Conservation (phyloP, 2,329 filamentous ascomycete genomes). For the Colletotrichum camelliae region DNA sequence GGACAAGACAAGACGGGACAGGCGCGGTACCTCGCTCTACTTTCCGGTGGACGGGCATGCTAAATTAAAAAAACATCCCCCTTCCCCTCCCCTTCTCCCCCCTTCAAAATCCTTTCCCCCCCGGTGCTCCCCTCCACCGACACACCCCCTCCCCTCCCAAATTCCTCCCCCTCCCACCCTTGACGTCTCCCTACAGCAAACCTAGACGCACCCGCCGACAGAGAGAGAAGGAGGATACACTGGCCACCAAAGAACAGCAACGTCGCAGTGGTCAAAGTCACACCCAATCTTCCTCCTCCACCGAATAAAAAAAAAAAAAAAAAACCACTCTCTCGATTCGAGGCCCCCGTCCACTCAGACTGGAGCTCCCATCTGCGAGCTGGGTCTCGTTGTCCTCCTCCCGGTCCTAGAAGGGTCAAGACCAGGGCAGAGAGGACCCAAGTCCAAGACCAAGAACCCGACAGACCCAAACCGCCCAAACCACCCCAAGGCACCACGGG, state of each 20-base stretch:
- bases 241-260: background rate
- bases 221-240: background rate
- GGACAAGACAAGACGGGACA: background rate
- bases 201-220: background rate
- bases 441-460: background rate
- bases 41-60: background rate
- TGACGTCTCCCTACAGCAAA: background rate
- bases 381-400: slow-evolving; percentile 13
- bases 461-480: background rate
- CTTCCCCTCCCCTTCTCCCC: background rate
- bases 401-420: slow-evolving; percentile 8
- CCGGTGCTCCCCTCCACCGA: background rate
- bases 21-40: background rate
- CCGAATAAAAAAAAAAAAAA: background rate
- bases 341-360: background rate
- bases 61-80: slow-evolving; percentile 1
- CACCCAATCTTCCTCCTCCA: background rate
- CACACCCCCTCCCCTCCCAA: background rate
- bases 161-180: background rate
- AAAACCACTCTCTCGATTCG: background rate
- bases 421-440: slow-evolving; percentile 3
- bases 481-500: background rate
- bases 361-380: slow-evolving; percentile 8
- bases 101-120: background rate
- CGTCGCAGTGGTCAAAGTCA: background rate